Conservation (phyloP, 1,139 yeast genomes). For the Yamadazyma aaseri region DNA sequence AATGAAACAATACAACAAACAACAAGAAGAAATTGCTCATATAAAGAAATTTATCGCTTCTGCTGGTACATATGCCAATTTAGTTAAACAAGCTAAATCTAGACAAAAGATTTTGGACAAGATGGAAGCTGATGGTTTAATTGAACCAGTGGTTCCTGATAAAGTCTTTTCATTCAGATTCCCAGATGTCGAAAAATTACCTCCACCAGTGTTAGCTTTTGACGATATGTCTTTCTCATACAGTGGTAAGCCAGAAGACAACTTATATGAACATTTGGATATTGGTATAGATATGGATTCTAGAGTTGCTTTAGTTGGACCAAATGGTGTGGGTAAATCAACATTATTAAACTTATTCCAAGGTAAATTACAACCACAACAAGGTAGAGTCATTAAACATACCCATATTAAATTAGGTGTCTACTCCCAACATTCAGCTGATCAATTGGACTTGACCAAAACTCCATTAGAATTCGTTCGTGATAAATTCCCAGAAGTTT, state of each 20-base stretch:
- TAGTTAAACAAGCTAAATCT: slow-evolving; percentile 98
- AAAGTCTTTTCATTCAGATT: slow-evolving; percentile 91
- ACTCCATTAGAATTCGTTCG: slow-evolving; percentile 96
- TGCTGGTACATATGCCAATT: slow-evolving; percentile 99
- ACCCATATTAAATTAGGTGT: slow-evolving; percentile 98
- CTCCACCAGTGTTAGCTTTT: slow-evolving; percentile 97
- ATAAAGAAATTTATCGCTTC: slow-evolving; percentile 98
- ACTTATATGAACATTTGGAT: slow-evolving; percentile 84
- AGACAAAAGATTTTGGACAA: slow-evolving; percentile 98
- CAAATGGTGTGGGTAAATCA: slow-evolving; percentile 99
- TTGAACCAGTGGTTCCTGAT: slow-evolving; percentile 90
- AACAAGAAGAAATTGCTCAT: slow-evolving; percentile 98
- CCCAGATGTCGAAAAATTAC: slow-evolving; percentile 94
- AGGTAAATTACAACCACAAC: slow-evolving; percentile 84
- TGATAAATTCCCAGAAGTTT: slow-evolving; percentile 81
- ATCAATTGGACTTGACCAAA: slow-evolving; percentile 93
- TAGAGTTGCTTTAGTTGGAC: slow-evolving; percentile 96
- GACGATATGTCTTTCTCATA: slow-evolving; percentile 93
- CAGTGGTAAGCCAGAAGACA: slow-evolving; percentile 83
- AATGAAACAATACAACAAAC: slow-evolving; percentile 95
- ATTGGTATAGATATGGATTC: slow-evolving; percentile 99
- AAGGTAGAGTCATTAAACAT: slow-evolving; percentile 95
- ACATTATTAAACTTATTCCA: slow-evolving; percentile 95
- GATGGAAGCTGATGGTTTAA: slow-evolving; percentile 99
- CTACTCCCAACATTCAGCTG: slow-evolving; percentile 98